phyloP scores from a whole-genome alignment of 2,329 filamentous ascomycete genomes.

The Clarireedia monteithiana region DNA sequence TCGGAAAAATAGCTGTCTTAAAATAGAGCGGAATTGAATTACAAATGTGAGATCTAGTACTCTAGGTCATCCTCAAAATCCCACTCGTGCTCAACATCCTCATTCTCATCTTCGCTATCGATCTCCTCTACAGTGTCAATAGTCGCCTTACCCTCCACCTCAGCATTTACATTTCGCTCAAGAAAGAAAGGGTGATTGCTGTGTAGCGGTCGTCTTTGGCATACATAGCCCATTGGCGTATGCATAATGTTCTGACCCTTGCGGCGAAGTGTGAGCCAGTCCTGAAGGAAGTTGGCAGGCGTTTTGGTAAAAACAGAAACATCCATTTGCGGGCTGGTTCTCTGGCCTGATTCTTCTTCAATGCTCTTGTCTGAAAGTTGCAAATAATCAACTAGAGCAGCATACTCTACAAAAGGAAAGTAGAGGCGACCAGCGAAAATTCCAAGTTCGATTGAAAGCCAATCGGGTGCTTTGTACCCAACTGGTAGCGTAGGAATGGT shows the following conservation, averaged over 20 bases:
- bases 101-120: too few relatives aligned
- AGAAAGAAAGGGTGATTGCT: too few relatives aligned
- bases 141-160: too few relatives aligned
- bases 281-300: slow-evolving; percentile 42
- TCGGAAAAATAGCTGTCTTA: too few relatives aligned
- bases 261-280: slow-evolving; percentile 48
- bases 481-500: slow-evolving; percentile 39
- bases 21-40: too few relatives aligned
- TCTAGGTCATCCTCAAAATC: too few relatives aligned
- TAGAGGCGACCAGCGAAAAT: slow-evolving; percentile 55
- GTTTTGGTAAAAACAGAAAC: slow-evolving; percentile 25
- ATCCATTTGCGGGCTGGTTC: not conserved
- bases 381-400: slow-evolving; percentile 22
- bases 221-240: slow-evolving; percentile 44
- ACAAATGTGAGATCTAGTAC: too few relatives aligned
- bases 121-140: too few relatives aligned
- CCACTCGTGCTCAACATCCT: too few relatives aligned
- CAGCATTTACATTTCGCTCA: too few relatives aligned
- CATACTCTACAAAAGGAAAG: slow-evolving; percentile 42
- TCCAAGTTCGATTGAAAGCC: slow-evolving; percentile 51
- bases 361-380: slow-evolving; percentile 13
- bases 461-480: slow-evolving; percentile 37
- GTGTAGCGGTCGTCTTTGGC: too few relatives aligned
- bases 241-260: slow-evolving; percentile 49
- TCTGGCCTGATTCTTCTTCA: not conserved